Percentiles rank a stretch among this genome's conserved stretches.
Evolutionary conservation across 2,329 filamentous ascomycete genomes (phyloP).

Genomic region (Colletotrichum chrysophilum): DNA sequence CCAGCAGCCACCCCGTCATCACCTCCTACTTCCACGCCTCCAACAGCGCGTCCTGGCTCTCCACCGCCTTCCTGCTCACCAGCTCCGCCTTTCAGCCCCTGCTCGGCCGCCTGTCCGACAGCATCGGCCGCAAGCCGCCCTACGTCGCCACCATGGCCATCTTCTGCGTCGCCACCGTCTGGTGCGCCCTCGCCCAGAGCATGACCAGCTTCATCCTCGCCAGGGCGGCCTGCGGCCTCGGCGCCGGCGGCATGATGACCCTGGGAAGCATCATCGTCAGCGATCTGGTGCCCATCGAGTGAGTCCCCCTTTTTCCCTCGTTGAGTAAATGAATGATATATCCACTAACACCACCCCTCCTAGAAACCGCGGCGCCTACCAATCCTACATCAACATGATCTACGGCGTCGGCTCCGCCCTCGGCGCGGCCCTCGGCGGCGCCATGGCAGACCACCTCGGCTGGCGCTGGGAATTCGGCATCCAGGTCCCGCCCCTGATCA

Average conservation of each 20-base stretch:
- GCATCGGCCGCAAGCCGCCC: constrained; percentile 70
- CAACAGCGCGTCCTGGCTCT: constrained; percentile 83
- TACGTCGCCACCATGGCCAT: constrained; percentile 69
- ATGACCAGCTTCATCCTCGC: constrained; percentile 76
- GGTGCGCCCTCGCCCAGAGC: constrained; percentile 71
- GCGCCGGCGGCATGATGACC: constrained; percentile 63
- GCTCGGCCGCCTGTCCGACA: constrained; percentile 76
- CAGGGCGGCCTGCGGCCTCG: constrained; percentile 73
- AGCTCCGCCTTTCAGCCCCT: constrained; percentile 79
- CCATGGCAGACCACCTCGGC: constrained; percentile 72
- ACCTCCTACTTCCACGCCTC: constrained; percentile 80
- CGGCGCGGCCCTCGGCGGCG: constrained; percentile 73
- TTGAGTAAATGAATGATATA: too few species aligned
- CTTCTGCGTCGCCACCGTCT: constrained; percentile 69
- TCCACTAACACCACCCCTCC: too few species aligned
- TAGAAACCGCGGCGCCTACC: constrained; percentile 70
- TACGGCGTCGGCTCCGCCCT: constrained; percentile 64
- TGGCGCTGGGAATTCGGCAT: constrained; percentile 77
- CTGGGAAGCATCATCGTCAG: background rate
- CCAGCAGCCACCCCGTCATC: constrained; percentile 80
- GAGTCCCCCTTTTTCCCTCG: constrained; percentile 38
- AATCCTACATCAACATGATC: constrained; percentile 72
- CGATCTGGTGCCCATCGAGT: constrained; percentile 77
- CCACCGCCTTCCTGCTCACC: constrained; percentile 78
- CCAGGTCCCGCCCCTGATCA: constrained; percentile 57